Evolutionary conservation across 140 eudicot species (phyloP).

Genomic region (Flaveria floridana): DNA sequence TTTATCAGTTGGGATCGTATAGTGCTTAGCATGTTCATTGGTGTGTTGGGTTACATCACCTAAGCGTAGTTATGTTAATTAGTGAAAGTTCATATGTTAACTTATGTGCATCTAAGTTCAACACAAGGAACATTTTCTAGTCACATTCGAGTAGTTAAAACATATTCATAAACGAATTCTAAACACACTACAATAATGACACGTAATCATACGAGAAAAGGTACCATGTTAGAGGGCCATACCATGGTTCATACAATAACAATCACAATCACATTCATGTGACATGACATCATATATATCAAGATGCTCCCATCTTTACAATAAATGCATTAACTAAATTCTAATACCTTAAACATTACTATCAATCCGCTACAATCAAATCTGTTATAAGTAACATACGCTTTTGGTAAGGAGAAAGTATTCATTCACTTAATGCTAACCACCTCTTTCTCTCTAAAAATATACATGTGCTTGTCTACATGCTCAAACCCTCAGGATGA

Average conservation of each 20-base stretch:
- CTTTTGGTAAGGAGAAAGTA: background rate
- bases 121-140: background rate
- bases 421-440: background rate
- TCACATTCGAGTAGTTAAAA: background rate
- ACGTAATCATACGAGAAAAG: background rate
- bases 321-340: background rate
- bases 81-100: no score
- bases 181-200: background rate
- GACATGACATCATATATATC: background rate
- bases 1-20: no score
- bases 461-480: no score
- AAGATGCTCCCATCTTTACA: background rate
- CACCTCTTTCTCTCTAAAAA: background rate
- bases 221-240: background rate
- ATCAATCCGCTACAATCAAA: no score
- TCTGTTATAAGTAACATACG: no score
- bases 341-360: no score
- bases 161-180: background rate
- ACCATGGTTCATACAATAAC: background rate
- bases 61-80: no score
- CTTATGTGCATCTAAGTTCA: no score
- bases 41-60: no score
- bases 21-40: no score
- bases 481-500: no score
- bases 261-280: background rate